Conservation (phyloP, 495 filamentous ascomycete species). For the Xylaria nigripes region DNA sequence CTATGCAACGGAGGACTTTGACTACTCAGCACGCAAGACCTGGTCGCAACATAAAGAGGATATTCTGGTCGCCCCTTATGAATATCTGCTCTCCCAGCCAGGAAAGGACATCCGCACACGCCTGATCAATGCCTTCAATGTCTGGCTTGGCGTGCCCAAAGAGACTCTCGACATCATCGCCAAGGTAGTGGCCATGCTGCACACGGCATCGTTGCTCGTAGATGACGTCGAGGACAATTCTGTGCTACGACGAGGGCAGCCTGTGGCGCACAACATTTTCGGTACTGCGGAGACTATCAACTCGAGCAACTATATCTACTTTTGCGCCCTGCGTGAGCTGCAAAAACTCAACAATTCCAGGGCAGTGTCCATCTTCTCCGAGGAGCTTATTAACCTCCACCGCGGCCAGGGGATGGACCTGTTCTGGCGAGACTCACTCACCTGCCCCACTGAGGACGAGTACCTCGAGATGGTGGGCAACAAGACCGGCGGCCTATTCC, state of each 20-base stretch:
- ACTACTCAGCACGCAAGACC: constrained; percentile 30
- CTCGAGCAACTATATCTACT: constrained; percentile 95
- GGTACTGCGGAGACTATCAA: constrained; percentile 96
- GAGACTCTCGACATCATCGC: constrained; percentile 74
- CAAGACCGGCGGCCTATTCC: constrained; percentile 94
- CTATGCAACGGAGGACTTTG: constrained; percentile 40
- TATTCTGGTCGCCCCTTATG: constrained; percentile 76
- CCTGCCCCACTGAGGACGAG: constrained; percentile 88
- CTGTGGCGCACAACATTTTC: constrained; percentile 91
- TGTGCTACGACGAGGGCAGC: constrained; percentile 73
- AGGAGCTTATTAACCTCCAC: constrained; percentile 90
- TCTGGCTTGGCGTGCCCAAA: constrained; percentile 76
- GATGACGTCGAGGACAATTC: constrained; percentile 90
- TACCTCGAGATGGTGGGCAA: constrained; percentile 99
- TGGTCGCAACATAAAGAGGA: constrained; percentile 68
- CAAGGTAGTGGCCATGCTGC: constrained; percentile 84
- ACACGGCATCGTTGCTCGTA: constrained; percentile 85
- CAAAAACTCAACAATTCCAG: constrained; percentile 63
- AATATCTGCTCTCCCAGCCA: constrained; percentile 77
- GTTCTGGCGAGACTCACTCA: constrained; percentile 92
- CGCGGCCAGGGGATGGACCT: constrained; percentile 96
- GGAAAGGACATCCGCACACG: constrained; percentile 87
- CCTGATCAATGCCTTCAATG: constrained; percentile 84
- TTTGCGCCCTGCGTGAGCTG: constrained; percentile 75
- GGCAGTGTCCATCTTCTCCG: constrained; percentile 69